Evolutionary conservation across 2,329 filamentous ascomycete genomes (phyloP).

Genomic region (Microdochium paspali): DNA sequence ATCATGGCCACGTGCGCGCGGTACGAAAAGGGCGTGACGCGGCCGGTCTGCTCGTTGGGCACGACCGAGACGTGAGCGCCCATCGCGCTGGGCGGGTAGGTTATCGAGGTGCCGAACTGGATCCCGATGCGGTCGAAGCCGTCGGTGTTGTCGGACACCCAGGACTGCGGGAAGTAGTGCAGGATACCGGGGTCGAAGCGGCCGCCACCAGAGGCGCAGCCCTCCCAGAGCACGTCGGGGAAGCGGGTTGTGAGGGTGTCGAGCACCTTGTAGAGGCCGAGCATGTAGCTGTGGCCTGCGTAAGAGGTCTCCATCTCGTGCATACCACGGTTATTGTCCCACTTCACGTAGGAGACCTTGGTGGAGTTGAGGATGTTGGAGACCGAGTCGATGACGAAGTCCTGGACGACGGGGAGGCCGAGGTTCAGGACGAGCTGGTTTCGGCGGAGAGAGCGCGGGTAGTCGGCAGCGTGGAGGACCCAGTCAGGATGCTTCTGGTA

Average conservation of each 20-base stretch:
- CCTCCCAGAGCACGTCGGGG: conserved; percentile 55
- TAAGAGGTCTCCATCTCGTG: conserved; percentile 47
- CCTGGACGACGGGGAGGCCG: conserved; percentile 50
- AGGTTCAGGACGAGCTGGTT: conserved; percentile 55
- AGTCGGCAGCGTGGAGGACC: conserved; percentile 46
- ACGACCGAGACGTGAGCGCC: conserved; percentile 55
- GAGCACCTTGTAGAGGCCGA: conserved; percentile 55
- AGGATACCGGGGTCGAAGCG: conserved; percentile 55
- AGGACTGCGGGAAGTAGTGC: conserved; percentile 56
- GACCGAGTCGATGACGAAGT: conserved; percentile 49
- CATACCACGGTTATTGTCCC: conserved; percentile 59
- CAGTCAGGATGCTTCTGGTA: conserved; percentile 56
- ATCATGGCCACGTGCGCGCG: conserved; percentile 59
- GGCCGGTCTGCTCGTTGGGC: conserved; percentile 47
- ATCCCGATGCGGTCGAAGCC: conserved; percentile 50
- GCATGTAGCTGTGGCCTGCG: conserved; percentile 48
- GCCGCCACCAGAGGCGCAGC: conserved; percentile 55
- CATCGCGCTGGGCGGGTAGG: conserved; percentile 54
- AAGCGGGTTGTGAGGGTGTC: conserved; percentile 48
- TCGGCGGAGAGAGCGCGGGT: conserved; percentile 45
- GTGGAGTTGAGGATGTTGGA: conserved; percentile 42
- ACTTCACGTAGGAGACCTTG: conserved; percentile 53
- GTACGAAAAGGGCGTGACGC: conserved; percentile 47
- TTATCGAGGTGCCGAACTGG: conserved; percentile 54
- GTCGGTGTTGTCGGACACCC: conserved; percentile 59